Evolutionary conservation across 202 grass and related monocot species (phyloP).

Genomic region (Saccharum hybrid): DNA sequence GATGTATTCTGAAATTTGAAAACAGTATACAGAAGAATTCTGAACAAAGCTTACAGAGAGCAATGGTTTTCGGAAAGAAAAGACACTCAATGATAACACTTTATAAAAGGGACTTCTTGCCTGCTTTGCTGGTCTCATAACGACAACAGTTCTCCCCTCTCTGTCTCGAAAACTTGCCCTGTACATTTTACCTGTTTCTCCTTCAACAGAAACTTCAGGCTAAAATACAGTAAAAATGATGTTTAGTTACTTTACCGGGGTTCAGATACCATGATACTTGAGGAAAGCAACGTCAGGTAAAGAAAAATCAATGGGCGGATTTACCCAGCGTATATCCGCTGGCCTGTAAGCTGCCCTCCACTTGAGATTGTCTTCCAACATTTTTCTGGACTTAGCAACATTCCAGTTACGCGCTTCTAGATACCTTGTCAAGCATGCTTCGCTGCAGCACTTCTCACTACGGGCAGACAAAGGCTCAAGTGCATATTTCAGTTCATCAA

Average conservation of each 20-base stretch:
- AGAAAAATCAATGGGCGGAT: neutral
- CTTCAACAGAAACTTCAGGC: constrained; percentile 70
- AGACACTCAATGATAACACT: constrained; percentile 7
- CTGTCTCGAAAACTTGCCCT: constrained; percentile 74
- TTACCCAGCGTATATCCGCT: constrained; percentile 83
- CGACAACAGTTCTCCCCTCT: constrained; percentile 67
- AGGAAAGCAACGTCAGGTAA: neutral
- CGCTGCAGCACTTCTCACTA: constrained; percentile 55
- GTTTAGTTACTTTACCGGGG: neutral
- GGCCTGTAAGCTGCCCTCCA: constrained; percentile 82
- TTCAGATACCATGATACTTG: neutral
- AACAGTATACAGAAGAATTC: neutral
- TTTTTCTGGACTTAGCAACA: constrained; percentile 73
- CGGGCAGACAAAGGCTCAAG: constrained; percentile 64
- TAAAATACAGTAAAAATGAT: constrained; percentile 39
- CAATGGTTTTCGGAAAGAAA: neutral
- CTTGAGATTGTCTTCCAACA: constrained; percentile 84
- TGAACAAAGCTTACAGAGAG: constrained; percentile 1
- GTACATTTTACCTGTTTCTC: constrained; percentile 92
- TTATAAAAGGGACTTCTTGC: constrained; percentile 31
- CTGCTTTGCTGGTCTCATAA: constrained; percentile 84
- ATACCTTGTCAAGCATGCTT: constrained; percentile 71
- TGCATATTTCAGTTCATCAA: constrained; percentile 68
- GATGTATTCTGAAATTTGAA: constrained; percentile 69
- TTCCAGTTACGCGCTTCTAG: constrained; percentile 83